Conservation (phyloP, 768 basidiomycete species). For the Udeniomyces megalosporus region DNA sequence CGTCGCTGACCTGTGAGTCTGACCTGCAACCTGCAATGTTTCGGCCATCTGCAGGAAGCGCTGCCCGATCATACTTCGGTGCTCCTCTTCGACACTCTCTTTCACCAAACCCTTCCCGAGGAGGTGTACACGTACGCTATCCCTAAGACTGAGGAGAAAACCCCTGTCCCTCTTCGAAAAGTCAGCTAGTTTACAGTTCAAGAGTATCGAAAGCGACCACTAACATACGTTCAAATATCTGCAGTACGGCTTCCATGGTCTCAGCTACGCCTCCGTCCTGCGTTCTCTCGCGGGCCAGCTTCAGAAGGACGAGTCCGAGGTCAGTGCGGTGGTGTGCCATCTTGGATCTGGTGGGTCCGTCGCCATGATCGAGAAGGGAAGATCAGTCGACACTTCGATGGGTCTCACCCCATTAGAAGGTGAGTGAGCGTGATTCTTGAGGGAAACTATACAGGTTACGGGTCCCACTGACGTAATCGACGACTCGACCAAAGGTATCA, state of each 20-base stretch:
- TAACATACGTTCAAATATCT: too few relatives aligned
- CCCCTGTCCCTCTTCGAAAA: constrained; percentile 54
- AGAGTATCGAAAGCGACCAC: too few relatives aligned
- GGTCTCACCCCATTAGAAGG: constrained; percentile 74
- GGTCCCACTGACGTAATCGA: too few relatives aligned
- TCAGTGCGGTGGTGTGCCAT: constrained; percentile 69
- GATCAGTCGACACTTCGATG: constrained; percentile 69
- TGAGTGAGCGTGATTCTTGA: background rate
- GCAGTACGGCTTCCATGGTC: constrained; percentile 73
- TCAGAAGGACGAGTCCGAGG: constrained; percentile 37
- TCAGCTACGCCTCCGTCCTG: constrained; percentile 44
- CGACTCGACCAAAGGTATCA: constrained; percentile 36
- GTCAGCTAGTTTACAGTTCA: too few relatives aligned
- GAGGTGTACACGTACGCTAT: constrained; percentile 71
- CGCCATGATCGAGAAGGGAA: constrained; percentile 56
- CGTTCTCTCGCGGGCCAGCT: constrained; percentile 46
- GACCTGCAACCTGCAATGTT: too few relatives aligned
- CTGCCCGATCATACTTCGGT: constrained; percentile 50
- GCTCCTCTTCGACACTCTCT: constrained; percentile 72
- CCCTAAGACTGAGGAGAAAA: constrained; percentile 37
- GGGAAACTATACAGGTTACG: too few relatives aligned
- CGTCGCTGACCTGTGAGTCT: too few relatives aligned
- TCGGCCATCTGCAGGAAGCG: too few relatives aligned
- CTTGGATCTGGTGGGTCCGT: constrained; percentile 80
- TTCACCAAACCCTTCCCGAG: constrained; percentile 57